Conservation (phyloP, 2,329 filamentous ascomycete species). For the Fusarium chuoi region DNA sequence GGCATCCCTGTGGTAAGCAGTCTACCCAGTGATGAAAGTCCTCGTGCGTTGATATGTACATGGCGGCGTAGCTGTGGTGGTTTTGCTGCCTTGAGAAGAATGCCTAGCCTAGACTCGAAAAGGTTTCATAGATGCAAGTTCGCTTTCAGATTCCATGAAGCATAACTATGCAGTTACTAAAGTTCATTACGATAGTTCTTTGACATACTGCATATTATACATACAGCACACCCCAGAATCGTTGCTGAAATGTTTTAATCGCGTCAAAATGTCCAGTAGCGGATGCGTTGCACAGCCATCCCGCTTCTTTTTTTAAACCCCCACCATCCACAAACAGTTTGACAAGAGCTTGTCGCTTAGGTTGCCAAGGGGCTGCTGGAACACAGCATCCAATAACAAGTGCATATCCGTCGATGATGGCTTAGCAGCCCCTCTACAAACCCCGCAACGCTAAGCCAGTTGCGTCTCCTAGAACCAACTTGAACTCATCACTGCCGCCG, state of each 20-base stretch:
- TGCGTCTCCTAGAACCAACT: conserved; percentile 24
- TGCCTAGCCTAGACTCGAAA: conserved; percentile 17
- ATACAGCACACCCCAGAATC: background rate
- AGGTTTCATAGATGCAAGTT: conserved; percentile 2
- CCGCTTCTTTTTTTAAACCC: conserved; percentile 46
- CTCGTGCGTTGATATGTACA: background rate
- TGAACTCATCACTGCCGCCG: conserved; percentile 33
- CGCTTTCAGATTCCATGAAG: background rate
- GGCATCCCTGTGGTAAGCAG: background rate
- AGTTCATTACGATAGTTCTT: conserved; percentile 6
- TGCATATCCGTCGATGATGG: conserved; percentile 28
- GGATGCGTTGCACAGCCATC: conserved; percentile 43
- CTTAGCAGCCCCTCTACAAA: conserved; percentile 19
- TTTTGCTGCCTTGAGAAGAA: background rate
- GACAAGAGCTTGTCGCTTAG: conserved; percentile 16
- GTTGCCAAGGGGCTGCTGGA: conserved; percentile 15
- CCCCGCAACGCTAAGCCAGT: conserved; percentile 25
- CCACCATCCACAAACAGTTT: conserved; percentile 10
- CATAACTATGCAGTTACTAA: background rate
- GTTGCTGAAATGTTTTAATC: background rate
- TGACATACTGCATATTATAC: background rate
- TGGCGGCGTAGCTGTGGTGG: background rate
- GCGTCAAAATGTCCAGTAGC: conserved; percentile 3
- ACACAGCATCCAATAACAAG: conserved; percentile 36
- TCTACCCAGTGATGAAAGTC: background rate